A percentile compares a stretch with the other conserved stretches of the same genome.
phyloP scores from a whole-genome alignment of 75 land plant genomes.

The Chamaecyparis obtusa region DNA sequence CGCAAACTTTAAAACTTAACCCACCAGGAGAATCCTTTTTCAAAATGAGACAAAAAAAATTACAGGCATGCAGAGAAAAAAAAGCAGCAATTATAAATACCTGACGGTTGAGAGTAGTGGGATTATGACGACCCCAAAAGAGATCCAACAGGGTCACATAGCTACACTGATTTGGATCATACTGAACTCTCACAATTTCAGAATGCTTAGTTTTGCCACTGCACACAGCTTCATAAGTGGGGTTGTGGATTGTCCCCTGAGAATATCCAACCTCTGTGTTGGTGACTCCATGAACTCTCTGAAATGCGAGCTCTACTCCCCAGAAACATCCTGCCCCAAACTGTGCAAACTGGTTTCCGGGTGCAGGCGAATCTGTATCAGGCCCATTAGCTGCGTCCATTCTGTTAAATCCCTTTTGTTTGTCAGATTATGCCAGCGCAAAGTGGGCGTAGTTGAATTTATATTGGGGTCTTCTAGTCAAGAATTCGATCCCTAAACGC shows the following conservation, averaged over 20 bases:
- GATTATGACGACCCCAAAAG: slow-evolving; percentile 70
- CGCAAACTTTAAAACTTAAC: background rate
- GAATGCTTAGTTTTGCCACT: slow-evolving; percentile 39
- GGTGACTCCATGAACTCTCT: slow-evolving; percentile 50
- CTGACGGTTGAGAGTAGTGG: slow-evolving; percentile 75
- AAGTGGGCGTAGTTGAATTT: background rate
- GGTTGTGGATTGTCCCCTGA: slow-evolving; percentile 49
- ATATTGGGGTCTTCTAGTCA: no score
- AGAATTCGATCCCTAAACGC: no score
- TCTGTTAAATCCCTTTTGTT: background rate
- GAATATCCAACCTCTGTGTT: slow-evolving; percentile 74
- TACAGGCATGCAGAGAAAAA: no score
- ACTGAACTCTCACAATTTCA: slow-evolving; percentile 68
- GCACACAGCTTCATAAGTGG: slow-evolving; percentile 54
- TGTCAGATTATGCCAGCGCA: no score
- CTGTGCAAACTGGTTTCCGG: slow-evolving; percentile 52
- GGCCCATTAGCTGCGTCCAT: slow-evolving; percentile 38
- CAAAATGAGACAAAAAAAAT: background rate
- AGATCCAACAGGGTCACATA: slow-evolving; percentile 38
- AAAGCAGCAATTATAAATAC: slow-evolving; percentile 21
- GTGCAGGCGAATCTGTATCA: slow-evolving; percentile 47
- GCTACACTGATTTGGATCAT: slow-evolving; percentile 43
- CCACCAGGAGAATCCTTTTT: background rate
- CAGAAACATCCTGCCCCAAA: slow-evolving; percentile 81
- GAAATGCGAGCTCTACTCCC: slow-evolving; percentile 76